Conservation (phyloP, 1,284 basidiomycete species). For the Ceratorhiza oryzae-sativae region DNA sequence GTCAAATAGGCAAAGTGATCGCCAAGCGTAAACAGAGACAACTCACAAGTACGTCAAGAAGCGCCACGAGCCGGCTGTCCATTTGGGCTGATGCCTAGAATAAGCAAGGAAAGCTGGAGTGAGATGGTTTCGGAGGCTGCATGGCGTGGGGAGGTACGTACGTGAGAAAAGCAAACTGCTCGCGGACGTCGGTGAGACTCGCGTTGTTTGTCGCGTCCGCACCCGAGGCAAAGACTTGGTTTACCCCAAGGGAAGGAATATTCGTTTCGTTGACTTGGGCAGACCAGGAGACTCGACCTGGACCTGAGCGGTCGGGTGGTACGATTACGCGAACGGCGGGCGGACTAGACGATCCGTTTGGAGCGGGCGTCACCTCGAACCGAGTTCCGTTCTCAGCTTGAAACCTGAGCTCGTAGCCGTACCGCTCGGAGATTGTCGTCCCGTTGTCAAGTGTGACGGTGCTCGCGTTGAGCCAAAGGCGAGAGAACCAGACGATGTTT, state of each 20-base stretch:
- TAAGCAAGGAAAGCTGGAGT: not conserved
- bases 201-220: not conserved
- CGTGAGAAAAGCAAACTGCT: slow-evolving; percentile 27
- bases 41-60: slow-evolving; percentile 52
- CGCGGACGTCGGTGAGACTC: not conserved
- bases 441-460: slow-evolving; percentile 11
- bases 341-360: slow-evolving; percentile 2
- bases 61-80: slow-evolving; percentile 57
- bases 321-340: not conserved
- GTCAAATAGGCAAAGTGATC: not conserved
- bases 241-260: slow-evolving; percentile 1
- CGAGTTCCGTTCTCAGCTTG: slow-evolving; percentile 19
- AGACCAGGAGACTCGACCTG: slow-evolving; percentile 13
- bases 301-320: not conserved
- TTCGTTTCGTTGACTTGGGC: slow-evolving; percentile 33
- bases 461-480: slow-evolving; percentile 15
- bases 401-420: slow-evolving; percentile 27
- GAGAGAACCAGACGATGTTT: slow-evolving; percentile 23
- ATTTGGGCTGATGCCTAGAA: slow-evolving; percentile 50
- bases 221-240: slow-evolving; percentile 8
- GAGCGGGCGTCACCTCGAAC: slow-evolving; percentile 2
- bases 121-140: not conserved
- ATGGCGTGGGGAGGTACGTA: not conserved
- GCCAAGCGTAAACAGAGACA: not conserved
- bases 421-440: slow-evolving; percentile 3